A percentile compares a stretch with the other conserved stretches of the same genome.
Evolutionary conservation across 257 asterid species (phyloP).

Genomic region (Apocynum venetum): DNA sequence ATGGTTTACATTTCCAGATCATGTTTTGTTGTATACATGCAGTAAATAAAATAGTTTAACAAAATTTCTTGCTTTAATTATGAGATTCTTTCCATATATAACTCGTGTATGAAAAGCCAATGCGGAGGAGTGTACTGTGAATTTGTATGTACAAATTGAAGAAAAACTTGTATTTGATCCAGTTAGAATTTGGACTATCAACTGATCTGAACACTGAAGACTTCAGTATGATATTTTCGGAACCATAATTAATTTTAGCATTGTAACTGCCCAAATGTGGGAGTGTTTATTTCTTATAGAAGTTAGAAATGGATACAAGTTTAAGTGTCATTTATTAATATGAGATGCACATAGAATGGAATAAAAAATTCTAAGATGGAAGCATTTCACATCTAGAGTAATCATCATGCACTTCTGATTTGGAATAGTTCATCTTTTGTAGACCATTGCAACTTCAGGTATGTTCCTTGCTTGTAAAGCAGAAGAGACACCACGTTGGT

Average conservation of each 20-base stretch:
- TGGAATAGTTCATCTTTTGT: slow-evolving; percentile 24
- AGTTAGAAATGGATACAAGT: not conserved
- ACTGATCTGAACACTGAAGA: not conserved
- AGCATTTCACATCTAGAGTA: slow-evolving; percentile 10
- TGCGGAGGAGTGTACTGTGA: not conserved
- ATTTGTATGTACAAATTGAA: not conserved
- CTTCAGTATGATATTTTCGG: not conserved
- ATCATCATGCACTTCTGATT: slow-evolving; percentile 15
- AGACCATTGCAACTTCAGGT: slow-evolving; percentile 47
- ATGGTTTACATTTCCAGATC: not conserved
- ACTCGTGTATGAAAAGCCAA: not conserved
- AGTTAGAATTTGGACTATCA: not conserved
- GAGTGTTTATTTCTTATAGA: not conserved
- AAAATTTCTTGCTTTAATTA: not conserved
- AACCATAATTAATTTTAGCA: not conserved
- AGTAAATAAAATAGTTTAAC: not conserved
- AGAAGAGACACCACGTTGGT: slow-evolving; percentile 61
- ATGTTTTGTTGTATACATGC: not conserved
- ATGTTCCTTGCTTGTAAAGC: slow-evolving; percentile 64
- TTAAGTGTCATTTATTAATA: not conserved
- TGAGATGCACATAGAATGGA: not conserved
- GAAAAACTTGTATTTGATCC: not conserved
- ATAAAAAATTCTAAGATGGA: not conserved
- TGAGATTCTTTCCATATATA: not conserved
- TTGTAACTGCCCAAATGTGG: not conserved